phyloP scores from a whole-genome alignment of 2,329 filamentous ascomycete species.

The Talaromyces marneffei region DNA sequence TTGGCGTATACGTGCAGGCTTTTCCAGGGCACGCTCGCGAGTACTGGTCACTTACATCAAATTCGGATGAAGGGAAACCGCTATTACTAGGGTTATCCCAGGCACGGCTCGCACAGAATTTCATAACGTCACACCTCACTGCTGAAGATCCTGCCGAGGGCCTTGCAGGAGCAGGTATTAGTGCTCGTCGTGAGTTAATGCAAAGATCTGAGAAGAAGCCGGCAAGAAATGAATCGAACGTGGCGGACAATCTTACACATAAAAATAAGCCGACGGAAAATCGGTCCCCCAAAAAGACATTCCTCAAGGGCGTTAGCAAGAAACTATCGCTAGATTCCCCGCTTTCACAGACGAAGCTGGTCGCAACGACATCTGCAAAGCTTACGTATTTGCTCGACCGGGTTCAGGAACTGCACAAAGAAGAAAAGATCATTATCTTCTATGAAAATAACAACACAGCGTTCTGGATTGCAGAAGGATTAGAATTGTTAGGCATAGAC shows the following conservation, averaged over 20 bases:
- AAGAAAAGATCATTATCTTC: conserved; percentile 86
- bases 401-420: conserved; percentile 59
- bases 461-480: conserved; percentile 74
- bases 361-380: conserved; percentile 82
- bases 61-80: conserved; percentile 34
- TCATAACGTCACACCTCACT: conserved; percentile 41
- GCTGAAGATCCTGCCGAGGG: conserved; percentile 34
- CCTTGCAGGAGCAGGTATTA: conserved; percentile 38
- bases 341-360: conserved; percentile 55
- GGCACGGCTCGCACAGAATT: conserved; percentile 50
- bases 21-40: conserved; percentile 58
- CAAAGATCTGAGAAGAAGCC: conserved; percentile 20
- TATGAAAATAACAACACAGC: conserved; percentile 85
- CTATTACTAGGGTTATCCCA: conserved; percentile 55
- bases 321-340: conserved; percentile 41
- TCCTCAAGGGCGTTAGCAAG: conserved; percentile 23
- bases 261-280: conserved; percentile 23
- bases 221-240: conserved; percentile 16
- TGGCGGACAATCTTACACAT: conserved; percentile 19
- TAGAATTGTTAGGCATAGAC: conserved; percentile 64
- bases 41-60: conserved; percentile 60
- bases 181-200: conserved; percentile 26
- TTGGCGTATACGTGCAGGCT: conserved; percentile 65
- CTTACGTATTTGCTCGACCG: conserved; percentile 76
- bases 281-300: conserved; percentile 27